Evolutionary conservation across 805 yeast species (phyloP), one percentile per base, ranked within the genome.

Genomic region (Wickerhamiella kurtzmanii): DNA sequence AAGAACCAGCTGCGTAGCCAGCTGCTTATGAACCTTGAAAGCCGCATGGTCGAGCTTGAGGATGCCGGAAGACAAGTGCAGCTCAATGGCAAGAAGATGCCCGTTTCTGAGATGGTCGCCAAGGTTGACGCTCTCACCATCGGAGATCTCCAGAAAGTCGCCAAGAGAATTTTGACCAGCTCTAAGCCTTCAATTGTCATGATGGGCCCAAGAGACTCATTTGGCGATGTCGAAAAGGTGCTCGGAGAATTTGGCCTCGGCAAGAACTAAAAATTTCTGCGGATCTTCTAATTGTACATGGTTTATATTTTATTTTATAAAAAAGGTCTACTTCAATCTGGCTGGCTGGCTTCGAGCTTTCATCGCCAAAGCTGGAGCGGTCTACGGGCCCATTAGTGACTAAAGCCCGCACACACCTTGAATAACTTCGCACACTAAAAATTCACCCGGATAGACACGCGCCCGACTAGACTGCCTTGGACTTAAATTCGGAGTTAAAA

Each of bases 1-100:
- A 92, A 92, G 64, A 88, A 85, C 63, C 97, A 89, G 68, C 73
- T 92, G 50, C 78, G 84, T 40, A 79, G 92, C 2, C 82, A 95
- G 5, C 68, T 92, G 49, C 71, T 89, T 62, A 89, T 89, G 95
- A 89, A 88, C 58, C 72, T 88, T 42, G 98, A 92, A 64, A 80
- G 92, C 53, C 86, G 83, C 61, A 73, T 89, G 71, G 94, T 94
- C n/a, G 88, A 85, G 59, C 69, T 92, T 47, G 98, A 92, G 65
- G 98, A 92, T 59, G 71, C 88, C 65, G 97, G 97, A 13, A 77
- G 97, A 64, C 98, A 92, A 64, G 77, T 92, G 21, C 95, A 84
- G 64, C 76, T 84, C 41, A 86, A 82, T 60, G 85, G 86, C 39
- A 74, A 74, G 53, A 76, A 82, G 53, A 74, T 88, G 6, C 77